Conservation (phyloP, 768 basidiomycete genomes). For the Inosperma sp. region DNA sequence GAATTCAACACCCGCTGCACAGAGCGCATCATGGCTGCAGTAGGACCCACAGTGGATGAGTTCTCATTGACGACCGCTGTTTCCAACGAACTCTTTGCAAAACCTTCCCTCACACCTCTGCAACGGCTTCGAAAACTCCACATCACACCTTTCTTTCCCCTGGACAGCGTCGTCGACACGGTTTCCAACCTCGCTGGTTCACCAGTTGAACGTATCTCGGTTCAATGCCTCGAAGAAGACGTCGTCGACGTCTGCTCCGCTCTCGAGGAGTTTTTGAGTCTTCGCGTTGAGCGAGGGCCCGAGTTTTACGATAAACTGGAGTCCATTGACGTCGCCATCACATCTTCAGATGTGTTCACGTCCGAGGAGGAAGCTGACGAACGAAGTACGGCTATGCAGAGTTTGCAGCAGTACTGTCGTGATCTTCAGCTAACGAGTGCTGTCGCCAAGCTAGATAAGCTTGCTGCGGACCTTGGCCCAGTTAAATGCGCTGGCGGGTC, state of each 20-base stretch:
- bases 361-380: constrained; percentile 37
- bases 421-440: constrained; percentile 42
- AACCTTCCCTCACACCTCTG: constrained; percentile 42
- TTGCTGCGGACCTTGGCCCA: constrained; percentile 14
- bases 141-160: constrained; percentile 58
- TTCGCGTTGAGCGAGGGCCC: constrained; percentile 46
- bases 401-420: constrained; percentile 46
- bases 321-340: constrained; percentile 45
- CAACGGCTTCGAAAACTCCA: constrained; percentile 50
- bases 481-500: constrained; percentile 4
- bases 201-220: constrained; percentile 53
- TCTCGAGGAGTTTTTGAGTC: constrained; percentile 50
- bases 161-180: constrained; percentile 56
- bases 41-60: constrained; percentile 50
- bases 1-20: constrained; percentile 51
- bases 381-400: constrained; percentile 36
- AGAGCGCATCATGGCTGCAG: constrained; percentile 56
- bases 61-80: constrained; percentile 50
- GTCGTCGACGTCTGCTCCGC: constrained; percentile 56
- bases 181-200: constrained; percentile 54
- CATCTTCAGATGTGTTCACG: constrained; percentile 29
- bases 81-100: constrained; percentile 40
- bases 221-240: constrained; percentile 60
- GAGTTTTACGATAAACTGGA: constrained; percentile 47
- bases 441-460: constrained; percentile 25